A percentile compares a stretch with the other conserved stretches of the same genome.
These are phyloP conservation scores for Emericellopsis terricola DNA, from an alignment of 495 filamentous ascomycete genomes.

Conservation along the genomic window DNA sequence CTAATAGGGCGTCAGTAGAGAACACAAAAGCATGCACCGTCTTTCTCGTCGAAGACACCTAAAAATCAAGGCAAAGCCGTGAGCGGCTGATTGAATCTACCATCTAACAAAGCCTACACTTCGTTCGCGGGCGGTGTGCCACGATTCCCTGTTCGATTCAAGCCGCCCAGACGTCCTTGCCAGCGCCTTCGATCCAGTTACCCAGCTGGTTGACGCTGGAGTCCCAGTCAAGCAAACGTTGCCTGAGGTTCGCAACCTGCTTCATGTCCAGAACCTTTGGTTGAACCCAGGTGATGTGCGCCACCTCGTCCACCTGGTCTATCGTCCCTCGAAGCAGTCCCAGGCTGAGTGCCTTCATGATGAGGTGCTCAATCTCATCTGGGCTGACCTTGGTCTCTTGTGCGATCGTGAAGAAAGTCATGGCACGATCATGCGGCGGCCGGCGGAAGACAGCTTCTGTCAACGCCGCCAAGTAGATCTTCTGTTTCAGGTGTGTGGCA, in stretches of 20 bases:
- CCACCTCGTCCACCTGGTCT: conserved; percentile 87
- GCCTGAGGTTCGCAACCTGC: conserved; percentile 90
- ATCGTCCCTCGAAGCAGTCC: conserved; percentile 83
- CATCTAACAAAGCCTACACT: too few species aligned
- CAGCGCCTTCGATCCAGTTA: conserved; percentile 82
- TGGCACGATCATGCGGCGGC: conserved; percentile 83
- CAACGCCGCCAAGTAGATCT: conserved; percentile 88
- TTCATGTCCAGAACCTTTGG: conserved; percentile 90
- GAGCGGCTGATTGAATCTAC: too few species aligned
- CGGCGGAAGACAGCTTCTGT: conserved; percentile 94
- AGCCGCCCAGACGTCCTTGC: conserved; percentile 81
- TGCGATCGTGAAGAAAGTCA: conserved; percentile 75
- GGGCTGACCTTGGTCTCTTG: conserved; percentile 81
- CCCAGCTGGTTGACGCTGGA: conserved; percentile 84
- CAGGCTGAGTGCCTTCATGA: conserved; percentile 95
- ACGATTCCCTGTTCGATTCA: too few species aligned
- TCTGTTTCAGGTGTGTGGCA: conserved; percentile 73
- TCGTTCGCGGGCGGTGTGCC: too few species aligned
- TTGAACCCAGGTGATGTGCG: conserved; percentile 96
- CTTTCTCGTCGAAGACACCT: too few species aligned
- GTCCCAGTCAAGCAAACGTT: conserved; percentile 82
- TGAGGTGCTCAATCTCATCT: conserved; percentile 87
- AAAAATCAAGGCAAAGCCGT: too few species aligned
- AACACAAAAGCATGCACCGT: too few species aligned
- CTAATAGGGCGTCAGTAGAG: background rate